These are phyloP conservation scores for Senecio squalidus DNA, from an alignment of 140 eudicot genomes.

Conservation along the genomic window DNA sequence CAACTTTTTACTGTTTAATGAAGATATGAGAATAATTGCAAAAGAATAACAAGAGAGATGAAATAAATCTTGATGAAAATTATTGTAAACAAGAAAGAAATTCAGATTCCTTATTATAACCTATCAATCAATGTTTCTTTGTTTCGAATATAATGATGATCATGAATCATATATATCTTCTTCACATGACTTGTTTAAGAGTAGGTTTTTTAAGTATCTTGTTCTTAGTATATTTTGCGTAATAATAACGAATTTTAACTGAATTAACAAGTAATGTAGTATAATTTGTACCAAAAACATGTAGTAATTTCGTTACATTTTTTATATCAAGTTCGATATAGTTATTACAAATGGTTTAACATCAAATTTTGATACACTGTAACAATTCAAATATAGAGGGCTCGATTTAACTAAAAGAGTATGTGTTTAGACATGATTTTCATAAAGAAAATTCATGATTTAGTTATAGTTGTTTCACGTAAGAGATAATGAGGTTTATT, in stretches of 20 bases:
- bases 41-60: conserved; percentile 31
- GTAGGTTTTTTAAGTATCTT: background rate
- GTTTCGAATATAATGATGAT: conserved; percentile 18
- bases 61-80: conserved; percentile 41
- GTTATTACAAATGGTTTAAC: background rate
- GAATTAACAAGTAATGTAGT: no score
- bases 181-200: conserved; percentile 22
- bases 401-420: no score
- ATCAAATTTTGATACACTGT: background rate
- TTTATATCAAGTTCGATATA: no score
- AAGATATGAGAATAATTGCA: conserved; percentile 29
- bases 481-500: no score
- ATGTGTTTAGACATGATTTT: no score
- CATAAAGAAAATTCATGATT: no score
- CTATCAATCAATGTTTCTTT: conserved; percentile 34
- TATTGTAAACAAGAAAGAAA: conserved; percentile 36
- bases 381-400: background rate
- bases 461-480: no score
- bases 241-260: no score
- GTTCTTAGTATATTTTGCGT: no score
- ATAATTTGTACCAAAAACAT: no score
- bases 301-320: no score
- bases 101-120: conserved; percentile 40
- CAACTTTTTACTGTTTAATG: conserved; percentile 28
- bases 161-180: conserved; percentile 1